Base-by-base conservation (phyloP, 2,329 filamentous ascomycete species). In the Cladosporium sp. region DNA sequence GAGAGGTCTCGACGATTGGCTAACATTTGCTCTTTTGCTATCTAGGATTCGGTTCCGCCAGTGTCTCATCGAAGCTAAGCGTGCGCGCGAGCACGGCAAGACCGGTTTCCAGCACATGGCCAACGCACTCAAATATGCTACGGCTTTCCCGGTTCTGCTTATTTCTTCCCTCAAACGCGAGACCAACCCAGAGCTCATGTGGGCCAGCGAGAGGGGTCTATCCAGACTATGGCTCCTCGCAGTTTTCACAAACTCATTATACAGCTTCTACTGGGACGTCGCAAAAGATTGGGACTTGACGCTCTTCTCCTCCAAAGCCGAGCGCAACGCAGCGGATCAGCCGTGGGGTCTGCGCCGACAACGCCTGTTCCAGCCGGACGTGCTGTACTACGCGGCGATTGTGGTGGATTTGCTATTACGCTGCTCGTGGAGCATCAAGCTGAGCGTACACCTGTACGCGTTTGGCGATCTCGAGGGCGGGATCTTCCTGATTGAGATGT, bases 221-320 rank as follows among this genome's bases (percentile, higher is more conserved):
- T 59, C 52, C 5, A 28, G 16, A 4, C 56, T 69, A 11, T 70
- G 74, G 74, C 58, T 73, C 4, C 52, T 74, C 8, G 71, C 73
- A 49, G 70, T 71, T 23, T 37, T 92, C 37, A 75, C 95, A 72
- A 97, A 99, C 78, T 96, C 92, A 16, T 82, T 91, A 53, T 99
- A 97, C 80, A 93, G 91, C n/a, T 98, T 98, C 81, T 99, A 95
- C 83, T 99, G 95, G 95, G 95, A 99, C 74, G 88, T 98, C 33
- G 85, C 92, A 64, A 95, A 93, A 80, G 95, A 99, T 82, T 99
- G 95, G 95, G 95, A 98, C 75, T 83, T 99, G 68, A 91, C 90
- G 0, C 84, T 98, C 16, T 91, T 98, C 74, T 86, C 89, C 2
- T 55, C 68, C 62, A 31, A 53, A 18, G 52, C 79, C 44, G 83